Evolutionary conservation across 352 stramenopile genomes (phyloP).

Genomic region (Globisporangium middletonii): DNA sequence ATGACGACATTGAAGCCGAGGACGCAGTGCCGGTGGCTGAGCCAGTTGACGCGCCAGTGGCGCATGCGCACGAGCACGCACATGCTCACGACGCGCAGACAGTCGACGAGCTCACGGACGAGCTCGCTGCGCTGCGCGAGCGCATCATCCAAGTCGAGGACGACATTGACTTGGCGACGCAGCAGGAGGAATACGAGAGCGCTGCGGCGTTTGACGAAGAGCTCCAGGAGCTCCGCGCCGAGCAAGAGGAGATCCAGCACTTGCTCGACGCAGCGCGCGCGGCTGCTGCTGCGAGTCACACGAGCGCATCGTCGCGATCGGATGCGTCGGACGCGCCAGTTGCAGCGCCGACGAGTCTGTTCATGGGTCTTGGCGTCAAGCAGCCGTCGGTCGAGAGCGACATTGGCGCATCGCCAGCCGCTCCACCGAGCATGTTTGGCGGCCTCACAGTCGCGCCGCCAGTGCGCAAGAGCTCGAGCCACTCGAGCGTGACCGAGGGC

Average conservation of each 20-base stretch:
- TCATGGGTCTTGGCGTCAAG: conserved; percentile 24
- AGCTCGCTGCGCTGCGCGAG: conserved; percentile 36
- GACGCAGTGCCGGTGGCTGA: conserved; percentile 21
- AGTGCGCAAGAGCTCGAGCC: conserved; percentile 3
- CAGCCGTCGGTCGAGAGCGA: conserved; percentile 7
- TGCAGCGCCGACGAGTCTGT: conserved; percentile 16
- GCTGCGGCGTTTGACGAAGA: conserved; percentile 61
- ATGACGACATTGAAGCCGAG: conserved; percentile 21
- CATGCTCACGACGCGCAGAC: conserved; percentile 10
- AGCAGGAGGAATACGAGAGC: conserved; percentile 66
- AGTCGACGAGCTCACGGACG: conserved; percentile 30
- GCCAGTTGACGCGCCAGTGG: not conserved
- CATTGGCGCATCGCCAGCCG: not conserved
- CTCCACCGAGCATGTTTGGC: conserved; percentile 12
- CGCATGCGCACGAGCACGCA: not conserved
- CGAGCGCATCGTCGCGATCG: not conserved
- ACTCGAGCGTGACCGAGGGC: conserved; percentile 1
- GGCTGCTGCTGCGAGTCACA: no score
- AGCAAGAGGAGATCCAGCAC: conserved; percentile 38
- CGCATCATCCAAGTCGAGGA: conserved; percentile 52
- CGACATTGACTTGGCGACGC: conserved; percentile 60
- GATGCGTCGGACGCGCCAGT: not conserved
- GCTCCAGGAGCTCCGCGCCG: conserved; percentile 39
- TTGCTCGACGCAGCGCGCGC: conserved; percentile 15
- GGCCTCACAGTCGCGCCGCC: conserved; percentile 13